A percentile compares a stretch with the other conserved stretches of the same genome.
Conservation (phyloP, 768 basidiomycete species). For the Clitopilus hobsonii region DNA sequence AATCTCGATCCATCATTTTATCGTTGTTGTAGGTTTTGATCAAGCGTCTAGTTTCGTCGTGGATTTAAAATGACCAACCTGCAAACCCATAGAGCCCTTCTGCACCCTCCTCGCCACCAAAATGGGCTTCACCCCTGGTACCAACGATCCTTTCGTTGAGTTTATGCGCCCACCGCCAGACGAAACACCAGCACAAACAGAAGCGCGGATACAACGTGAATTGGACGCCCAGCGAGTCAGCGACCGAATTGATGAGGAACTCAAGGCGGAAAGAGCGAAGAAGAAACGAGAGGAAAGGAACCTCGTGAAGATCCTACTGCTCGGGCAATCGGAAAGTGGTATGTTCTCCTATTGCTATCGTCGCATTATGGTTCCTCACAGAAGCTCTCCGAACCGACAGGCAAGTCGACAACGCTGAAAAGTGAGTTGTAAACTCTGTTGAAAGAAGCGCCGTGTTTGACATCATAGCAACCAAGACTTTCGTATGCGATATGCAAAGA, state of each 20-base stretch:
- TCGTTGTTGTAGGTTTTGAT: not conserved
- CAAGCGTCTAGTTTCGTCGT: constrained; percentile 1
- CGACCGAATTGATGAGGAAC: constrained; percentile 58
- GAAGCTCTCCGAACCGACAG: too few species aligned
- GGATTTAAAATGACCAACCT: not conserved
- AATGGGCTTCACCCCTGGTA: constrained; percentile 31
- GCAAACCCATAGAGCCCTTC: not conserved
- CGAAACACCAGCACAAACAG: constrained; percentile 48
- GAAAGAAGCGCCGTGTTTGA: not conserved
- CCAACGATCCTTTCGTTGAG: constrained; percentile 39
- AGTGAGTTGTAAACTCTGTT: constrained; percentile 30
- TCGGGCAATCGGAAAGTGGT: constrained; percentile 71
- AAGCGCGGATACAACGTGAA: constrained; percentile 41
- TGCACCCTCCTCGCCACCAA: not conserved
- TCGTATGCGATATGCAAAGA: constrained; percentile 60
- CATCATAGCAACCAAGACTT: constrained; percentile 44
- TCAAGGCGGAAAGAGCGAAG: constrained; percentile 40
- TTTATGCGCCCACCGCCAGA: constrained; percentile 44
- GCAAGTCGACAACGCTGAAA: constrained; percentile 68
- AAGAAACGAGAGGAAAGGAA: constrained; percentile 37
- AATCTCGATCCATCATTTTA: not conserved
- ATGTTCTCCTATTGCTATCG: constrained; percentile 17
- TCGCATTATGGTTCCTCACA: too few species aligned
- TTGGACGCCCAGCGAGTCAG: constrained; percentile 41
- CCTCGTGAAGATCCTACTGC: constrained; percentile 51